Evolutionary conservation across 2,329 filamentous ascomycete genomes (phyloP).

Genomic region (Alternaria viburni): DNA sequence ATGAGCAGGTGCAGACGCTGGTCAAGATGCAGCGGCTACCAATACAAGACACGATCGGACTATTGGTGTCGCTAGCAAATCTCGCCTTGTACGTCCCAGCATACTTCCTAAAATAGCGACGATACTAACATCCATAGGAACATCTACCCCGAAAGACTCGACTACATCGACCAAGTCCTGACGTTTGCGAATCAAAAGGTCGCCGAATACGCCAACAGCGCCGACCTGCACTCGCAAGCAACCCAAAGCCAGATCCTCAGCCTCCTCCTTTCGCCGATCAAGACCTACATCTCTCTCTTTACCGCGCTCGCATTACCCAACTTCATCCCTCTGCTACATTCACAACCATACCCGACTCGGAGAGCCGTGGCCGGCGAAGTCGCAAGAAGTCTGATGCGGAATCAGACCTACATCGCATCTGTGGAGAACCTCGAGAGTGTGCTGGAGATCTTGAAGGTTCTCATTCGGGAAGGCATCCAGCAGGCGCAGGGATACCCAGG

Average conservation of each 20-base stretch:
- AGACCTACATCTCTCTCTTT: constrained; percentile 90
- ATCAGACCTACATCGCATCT: constrained; percentile 79
- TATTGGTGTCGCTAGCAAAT: constrained; percentile 92
- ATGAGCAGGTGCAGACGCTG: constrained; percentile 91
- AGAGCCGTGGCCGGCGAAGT: constrained; percentile 91
- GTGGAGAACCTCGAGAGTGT: constrained; percentile 84
- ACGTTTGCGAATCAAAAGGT: constrained; percentile 88
- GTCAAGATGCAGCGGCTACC: constrained; percentile 89
- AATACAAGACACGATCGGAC: constrained; percentile 91
- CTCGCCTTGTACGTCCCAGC: constrained; percentile 71
- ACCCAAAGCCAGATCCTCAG: constrained; percentile 89
- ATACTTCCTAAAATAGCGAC: neutral
- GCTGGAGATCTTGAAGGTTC: constrained; percentile 83
- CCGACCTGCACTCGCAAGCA: constrained; percentile 87
- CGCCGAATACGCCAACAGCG: constrained; percentile 86
- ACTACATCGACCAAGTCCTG: constrained; percentile 94
- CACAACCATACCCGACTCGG: constrained; percentile 90
- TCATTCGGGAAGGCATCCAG: constrained; percentile 92
- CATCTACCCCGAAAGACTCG: constrained; percentile 89
- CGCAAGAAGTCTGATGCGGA: constrained; percentile 79
- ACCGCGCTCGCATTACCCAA: constrained; percentile 93
- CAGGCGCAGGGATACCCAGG: constrained; percentile 81
- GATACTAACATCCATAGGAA: constrained; percentile 60
- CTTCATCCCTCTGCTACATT: constrained; percentile 87
- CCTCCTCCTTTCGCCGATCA: constrained; percentile 87